Conservation (phyloP, 345 rosid species). For the Bruguiera parviflora region DNA sequence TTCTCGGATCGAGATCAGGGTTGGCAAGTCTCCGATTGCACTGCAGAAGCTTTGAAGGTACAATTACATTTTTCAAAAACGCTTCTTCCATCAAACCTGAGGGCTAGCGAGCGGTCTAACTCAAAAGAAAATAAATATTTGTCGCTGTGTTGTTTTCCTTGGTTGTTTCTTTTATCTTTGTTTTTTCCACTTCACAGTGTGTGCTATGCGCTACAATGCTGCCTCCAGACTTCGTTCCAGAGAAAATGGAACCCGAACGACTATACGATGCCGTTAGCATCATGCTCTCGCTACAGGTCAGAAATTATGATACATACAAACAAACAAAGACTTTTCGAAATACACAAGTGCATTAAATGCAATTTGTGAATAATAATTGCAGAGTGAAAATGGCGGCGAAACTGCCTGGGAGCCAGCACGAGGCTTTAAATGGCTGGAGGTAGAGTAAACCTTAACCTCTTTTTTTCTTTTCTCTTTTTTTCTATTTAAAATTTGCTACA, state of each 20-base stretch:
- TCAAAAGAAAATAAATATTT: no score
- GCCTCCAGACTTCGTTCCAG: background rate
- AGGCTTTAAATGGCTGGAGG: constrained; percentile 50
- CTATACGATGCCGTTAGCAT: constrained; percentile 17
- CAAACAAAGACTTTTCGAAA: background rate
- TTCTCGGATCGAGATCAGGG: constrained; percentile 46
- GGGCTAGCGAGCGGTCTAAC: background rate
- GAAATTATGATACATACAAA: background rate
- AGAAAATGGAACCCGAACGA: background rate
- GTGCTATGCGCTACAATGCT: background rate
- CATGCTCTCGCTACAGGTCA: constrained; percentile 49
- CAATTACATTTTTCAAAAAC: background rate
- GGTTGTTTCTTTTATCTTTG: background rate
- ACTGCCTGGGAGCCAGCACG: constrained; percentile 58
- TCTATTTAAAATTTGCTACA: background rate
- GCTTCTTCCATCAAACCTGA: background rate
- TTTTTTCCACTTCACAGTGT: background rate
- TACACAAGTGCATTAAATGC: background rate
- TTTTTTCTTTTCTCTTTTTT: background rate
- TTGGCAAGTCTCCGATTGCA: constrained; percentile 43
- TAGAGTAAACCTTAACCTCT: constrained; percentile 10
- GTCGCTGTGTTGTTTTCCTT: no score
- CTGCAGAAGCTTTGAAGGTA: constrained; percentile 40
- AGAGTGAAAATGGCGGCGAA: constrained; percentile 55
- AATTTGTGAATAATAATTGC: background rate